Conservation (phyloP, 768 basidiomycete species). For the Aureoboletus auriporus region DNA sequence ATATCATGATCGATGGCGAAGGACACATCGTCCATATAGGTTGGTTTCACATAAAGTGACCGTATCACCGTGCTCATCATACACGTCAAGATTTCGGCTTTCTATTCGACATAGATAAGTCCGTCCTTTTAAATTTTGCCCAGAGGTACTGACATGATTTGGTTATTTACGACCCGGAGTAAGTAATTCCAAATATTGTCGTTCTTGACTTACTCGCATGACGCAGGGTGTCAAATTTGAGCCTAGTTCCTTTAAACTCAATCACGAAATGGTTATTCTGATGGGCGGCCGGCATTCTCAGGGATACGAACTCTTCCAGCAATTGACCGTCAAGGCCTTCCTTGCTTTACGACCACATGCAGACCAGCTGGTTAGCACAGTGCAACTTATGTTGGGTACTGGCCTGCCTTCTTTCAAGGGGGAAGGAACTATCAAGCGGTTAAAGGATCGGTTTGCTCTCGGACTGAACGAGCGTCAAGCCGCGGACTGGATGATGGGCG, state of each 20-base stretch:
- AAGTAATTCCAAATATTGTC: slow-evolving; percentile 21
- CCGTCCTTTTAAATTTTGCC: slow-evolving; percentile 1
- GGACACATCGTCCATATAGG: slow-evolving; percentile 97
- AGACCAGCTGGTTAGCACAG: slow-evolving; percentile 84
- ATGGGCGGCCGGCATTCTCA: slow-evolving; percentile 96
- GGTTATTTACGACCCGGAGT: slow-evolving; percentile 55
- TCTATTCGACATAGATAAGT: slow-evolving; percentile 98
- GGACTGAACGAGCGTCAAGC: slow-evolving; percentile 84
- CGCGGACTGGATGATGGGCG: slow-evolving; percentile 88
- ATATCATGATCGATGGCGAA: slow-evolving; percentile 99
- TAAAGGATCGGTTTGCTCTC: slow-evolving; percentile 83
- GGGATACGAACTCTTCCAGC: slow-evolving; percentile 92
- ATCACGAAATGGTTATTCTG: slow-evolving; percentile 95
- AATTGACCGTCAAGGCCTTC: slow-evolving; percentile 94
- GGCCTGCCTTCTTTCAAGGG: slow-evolving; percentile 97
- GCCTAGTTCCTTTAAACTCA: slow-evolving; percentile 96
- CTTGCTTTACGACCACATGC: slow-evolving; percentile 93
- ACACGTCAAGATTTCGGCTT: slow-evolving; percentile 81
- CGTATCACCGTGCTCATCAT: slow-evolving; percentile 5
- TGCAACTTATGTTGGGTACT: slow-evolving; percentile 92
- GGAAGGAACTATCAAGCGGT: slow-evolving; percentile 81
- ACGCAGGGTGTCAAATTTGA: slow-evolving; percentile 96
- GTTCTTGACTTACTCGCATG: slow-evolving; percentile 7
- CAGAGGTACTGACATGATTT: slow-evolving; percentile 26
- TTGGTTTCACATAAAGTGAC: slow-evolving; percentile 33